A percentile compares a stretch with the other conserved stretches of the same genome.
phyloP scores from a whole-genome alignment of 371 early-diverging fungal genomes.

The Sporodiniella umbellata region DNA sequence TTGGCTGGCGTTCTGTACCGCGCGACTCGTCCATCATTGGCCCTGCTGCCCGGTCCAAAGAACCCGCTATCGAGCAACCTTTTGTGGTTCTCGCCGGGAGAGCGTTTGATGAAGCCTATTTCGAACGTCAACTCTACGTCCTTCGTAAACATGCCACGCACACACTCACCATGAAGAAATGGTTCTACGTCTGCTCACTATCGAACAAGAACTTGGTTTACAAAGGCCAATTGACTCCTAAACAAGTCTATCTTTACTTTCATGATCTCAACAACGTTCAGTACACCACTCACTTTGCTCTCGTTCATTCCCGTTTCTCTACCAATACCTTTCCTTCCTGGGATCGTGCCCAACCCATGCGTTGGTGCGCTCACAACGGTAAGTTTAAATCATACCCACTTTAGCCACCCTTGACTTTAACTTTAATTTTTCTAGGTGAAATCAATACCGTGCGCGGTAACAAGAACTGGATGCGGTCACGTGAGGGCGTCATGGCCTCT shows the following conservation, averaged over 20 bases:
- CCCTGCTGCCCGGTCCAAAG: slow-evolving; percentile 81
- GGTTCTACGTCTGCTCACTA: slow-evolving; percentile 96
- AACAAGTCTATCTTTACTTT: slow-evolving; percentile 92
- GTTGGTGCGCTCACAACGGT: slow-evolving; percentile 97
- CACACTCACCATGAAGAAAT: slow-evolving; percentile 71
- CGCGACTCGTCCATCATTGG: slow-evolving; percentile 85
- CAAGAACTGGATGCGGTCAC: slow-evolving; percentile 98
- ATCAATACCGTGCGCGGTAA: slow-evolving; percentile 97
- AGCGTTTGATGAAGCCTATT: slow-evolving; percentile 67
- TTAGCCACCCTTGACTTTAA: not conserved
- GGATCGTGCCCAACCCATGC: slow-evolving; percentile 98
- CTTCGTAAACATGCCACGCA: slow-evolving; percentile 89
- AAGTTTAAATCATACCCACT: slow-evolving; percentile 19
- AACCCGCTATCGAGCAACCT: slow-evolving; percentile 94
- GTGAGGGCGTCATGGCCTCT: slow-evolving; percentile 90
- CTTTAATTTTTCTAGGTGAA: slow-evolving; percentile 61
- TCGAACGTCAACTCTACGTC: slow-evolving; percentile 86
- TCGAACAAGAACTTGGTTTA: slow-evolving; percentile 90
- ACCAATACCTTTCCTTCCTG: slow-evolving; percentile 98
- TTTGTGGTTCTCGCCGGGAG: slow-evolving; percentile 63
- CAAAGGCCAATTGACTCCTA: slow-evolving; percentile 93
- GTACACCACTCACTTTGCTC: slow-evolving; percentile 86
- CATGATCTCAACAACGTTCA: slow-evolving; percentile 79
- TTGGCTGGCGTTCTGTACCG: slow-evolving; percentile 93
- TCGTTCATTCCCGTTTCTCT: slow-evolving; percentile 97